These are phyloP conservation scores for Talaromyces sp. DNA, from an alignment of 2,329 filamentous ascomycete species.

Conservation along the genomic window DNA sequence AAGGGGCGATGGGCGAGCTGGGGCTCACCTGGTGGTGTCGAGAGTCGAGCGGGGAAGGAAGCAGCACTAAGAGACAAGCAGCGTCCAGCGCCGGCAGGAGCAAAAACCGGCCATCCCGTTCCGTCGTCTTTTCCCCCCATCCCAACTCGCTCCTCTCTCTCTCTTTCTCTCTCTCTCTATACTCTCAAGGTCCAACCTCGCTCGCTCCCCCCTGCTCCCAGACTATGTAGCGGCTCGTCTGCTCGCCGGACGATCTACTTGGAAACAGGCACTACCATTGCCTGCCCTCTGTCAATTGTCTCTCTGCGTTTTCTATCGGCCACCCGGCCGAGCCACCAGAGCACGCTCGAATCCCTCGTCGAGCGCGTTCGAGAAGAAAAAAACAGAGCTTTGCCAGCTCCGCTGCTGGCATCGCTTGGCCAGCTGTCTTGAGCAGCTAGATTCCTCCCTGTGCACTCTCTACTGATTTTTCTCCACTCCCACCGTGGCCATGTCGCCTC, in stretches of 20 bases:
- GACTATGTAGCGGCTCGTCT: conserved; percentile 39
- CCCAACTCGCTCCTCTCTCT: conserved; percentile 25
- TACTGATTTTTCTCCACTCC: background rate
- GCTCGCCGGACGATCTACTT: conserved; percentile 26
- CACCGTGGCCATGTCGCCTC: conserved; percentile 56
- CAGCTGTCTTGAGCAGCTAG: conserved; percentile 1
- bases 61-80: background rate
- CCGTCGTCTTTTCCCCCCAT: conserved; percentile 23
- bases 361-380: conserved; percentile 16
- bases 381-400: conserved; percentile 5
- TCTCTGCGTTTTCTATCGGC: conserved; percentile 15
- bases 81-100: conserved; percentile 7
- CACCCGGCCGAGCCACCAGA: conserved; percentile 9
- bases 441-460: background rate
- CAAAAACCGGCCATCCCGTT: conserved; percentile 18
- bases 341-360: conserved; percentile 16
- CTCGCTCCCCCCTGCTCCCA: conserved; percentile 24
- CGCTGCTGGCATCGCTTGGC: conserved; percentile 3
- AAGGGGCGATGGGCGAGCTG: background rate
- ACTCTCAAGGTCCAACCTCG: conserved; percentile 26
- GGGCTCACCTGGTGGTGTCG: background rate
- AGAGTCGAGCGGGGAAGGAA: conserved; percentile 13
- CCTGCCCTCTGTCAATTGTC: conserved; percentile 19
- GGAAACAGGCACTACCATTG: conserved; percentile 17
- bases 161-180: conserved; percentile 16